Evolutionary conservation across 495 filamentous ascomycete species (phyloP), one percentile per base, ranked within the genome.

Genomic region (Hypoxylon intermedium): DNA sequence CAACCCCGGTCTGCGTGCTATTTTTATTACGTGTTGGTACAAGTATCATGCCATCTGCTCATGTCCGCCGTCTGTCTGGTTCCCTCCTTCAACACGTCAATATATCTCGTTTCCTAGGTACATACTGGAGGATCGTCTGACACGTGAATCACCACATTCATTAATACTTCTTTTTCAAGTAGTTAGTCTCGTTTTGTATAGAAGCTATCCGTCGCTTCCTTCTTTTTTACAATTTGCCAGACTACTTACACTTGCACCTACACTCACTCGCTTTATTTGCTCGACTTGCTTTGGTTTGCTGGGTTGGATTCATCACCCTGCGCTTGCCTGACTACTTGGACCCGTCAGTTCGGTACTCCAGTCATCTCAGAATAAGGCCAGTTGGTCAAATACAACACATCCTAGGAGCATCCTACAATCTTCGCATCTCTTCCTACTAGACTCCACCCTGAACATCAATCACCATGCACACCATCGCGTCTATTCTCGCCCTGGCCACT

Each of bases 401-500:
- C 46, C 42, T 40, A 53, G 33, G 38, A 49, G 9, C 16, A 51
- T 38, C 38, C 43, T 43, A 58, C 23, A 47, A 57, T 46, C 12
- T 5, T 13, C 16, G 43, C 38, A 50, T 34, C 31, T 6, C 30
- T n/a, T 43, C 28, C 13, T 40, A 44, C 37, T 49, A 58, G 9
- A 36, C 2, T 18, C 1, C 9, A 9, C 13, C 16, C 15, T 36
- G 16, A 30, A 46, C 44, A 28, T 30, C 21, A 36, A n/a, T 33
- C 66, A 69, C 13, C 6, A 80, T 80, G 77, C 62, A 62, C 7
- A 21, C 42, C 21, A 11, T 59, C 20, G 50, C 64, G 9, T 33
- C 31, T 12, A 47, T 78, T 1, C 69, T 72, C 33, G 71, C 67
- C 37, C 42, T 78, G 31, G 70, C 71, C 47, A 61, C 72, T 11